A percentile compares a stretch with the other conserved stretches of the same genome.
These are phyloP conservation scores for Suhomyces kunorum DNA, from an alignment of 1,139 yeast genomes.

Conservation along the genomic window DNA sequence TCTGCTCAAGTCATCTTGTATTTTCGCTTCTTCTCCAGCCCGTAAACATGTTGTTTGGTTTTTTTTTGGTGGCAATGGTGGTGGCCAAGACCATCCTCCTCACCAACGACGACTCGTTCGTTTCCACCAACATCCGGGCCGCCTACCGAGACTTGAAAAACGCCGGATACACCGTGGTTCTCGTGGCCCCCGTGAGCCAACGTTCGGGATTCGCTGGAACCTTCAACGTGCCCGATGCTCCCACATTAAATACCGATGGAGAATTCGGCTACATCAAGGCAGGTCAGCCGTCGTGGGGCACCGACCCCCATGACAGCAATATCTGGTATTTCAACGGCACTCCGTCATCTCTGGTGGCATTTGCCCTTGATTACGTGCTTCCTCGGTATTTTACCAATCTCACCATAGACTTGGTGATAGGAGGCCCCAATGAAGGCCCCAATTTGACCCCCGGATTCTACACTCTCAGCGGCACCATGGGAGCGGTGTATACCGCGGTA, in stretches of 20 bases:
- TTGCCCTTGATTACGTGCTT: slow-evolving; percentile 42
- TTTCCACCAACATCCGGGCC: slow-evolving; percentile 36
- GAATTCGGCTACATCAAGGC: slow-evolving; percentile 39
- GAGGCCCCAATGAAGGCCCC: slow-evolving; percentile 51
- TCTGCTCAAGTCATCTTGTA: no score
- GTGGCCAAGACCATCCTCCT: slow-evolving; percentile 29
- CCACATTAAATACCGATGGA: slow-evolving; percentile 27
- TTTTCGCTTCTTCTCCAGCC: neutral
- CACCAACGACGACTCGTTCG: slow-evolving; percentile 38
- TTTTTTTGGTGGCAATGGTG: slow-evolving; percentile 8
- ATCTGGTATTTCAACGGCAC: slow-evolving; percentile 51
- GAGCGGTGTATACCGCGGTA: slow-evolving; percentile 43
- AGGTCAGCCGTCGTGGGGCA: slow-evolving; percentile 50
- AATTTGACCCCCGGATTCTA: slow-evolving; percentile 41
- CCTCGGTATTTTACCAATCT: slow-evolving; percentile 35
- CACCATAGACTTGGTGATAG: slow-evolving; percentile 42
- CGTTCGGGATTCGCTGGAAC: slow-evolving; percentile 34
- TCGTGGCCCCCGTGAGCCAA: slow-evolving; percentile 38
- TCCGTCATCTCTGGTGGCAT: slow-evolving; percentile 45
- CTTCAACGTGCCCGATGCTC: slow-evolving; percentile 29
- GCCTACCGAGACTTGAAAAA: slow-evolving; percentile 30
- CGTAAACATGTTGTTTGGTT: slow-evolving; percentile 2
- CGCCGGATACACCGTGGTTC: slow-evolving; percentile 32
- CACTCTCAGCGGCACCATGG: slow-evolving; percentile 48
- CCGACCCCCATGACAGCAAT: slow-evolving; percentile 36